Conservation (phyloP, 257 asterid species). For the Leonotis leonurus region DNA sequence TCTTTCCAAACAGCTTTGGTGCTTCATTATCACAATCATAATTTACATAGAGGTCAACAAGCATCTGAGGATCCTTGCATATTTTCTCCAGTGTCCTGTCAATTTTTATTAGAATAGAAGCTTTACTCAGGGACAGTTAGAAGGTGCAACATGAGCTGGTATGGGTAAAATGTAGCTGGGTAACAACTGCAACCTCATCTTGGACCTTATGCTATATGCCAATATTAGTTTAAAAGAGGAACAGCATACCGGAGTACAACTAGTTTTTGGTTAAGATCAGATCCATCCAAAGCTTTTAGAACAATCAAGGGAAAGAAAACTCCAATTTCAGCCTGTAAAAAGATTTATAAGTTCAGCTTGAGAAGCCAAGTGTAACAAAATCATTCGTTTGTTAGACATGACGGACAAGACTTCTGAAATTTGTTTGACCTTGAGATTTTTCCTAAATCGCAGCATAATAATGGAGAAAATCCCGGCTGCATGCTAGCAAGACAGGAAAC, state of each 20-base stretch:
- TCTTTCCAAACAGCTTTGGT: constrained; percentile 83
- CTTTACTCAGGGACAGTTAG: background rate
- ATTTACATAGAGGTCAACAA: constrained; percentile 84
- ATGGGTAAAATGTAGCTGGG: too few relatives aligned
- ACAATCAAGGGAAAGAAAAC: constrained; percentile 80
- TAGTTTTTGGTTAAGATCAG: constrained; percentile 68
- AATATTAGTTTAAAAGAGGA: constrained; percentile 11
- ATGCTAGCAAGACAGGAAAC: constrained; percentile 46
- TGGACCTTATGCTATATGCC: constrained; percentile 5
- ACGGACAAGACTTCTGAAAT: constrained; percentile 9
- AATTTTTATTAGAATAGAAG: constrained; percentile 17
- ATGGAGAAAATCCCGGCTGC: constrained; percentile 78
- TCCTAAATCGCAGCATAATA: constrained; percentile 78
- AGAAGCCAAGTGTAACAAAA: constrained; percentile 10
- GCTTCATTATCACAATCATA: constrained; percentile 95
- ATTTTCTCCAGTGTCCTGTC: constrained; percentile 90
- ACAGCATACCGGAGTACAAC: constrained; percentile 68
- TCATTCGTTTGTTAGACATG: constrained; percentile 6
- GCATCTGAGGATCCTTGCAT: constrained; percentile 91
- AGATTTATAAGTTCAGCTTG: constrained; percentile 17
- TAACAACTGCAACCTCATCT: constrained; percentile 11
- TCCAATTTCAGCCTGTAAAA: constrained; percentile 81
- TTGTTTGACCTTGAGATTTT: constrained; percentile 70
- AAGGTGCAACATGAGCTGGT: background rate
- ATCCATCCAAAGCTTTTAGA: constrained; percentile 76